Conservation (phyloP, 352 stramenopile species). For the Phytopythium montanum region DNA sequence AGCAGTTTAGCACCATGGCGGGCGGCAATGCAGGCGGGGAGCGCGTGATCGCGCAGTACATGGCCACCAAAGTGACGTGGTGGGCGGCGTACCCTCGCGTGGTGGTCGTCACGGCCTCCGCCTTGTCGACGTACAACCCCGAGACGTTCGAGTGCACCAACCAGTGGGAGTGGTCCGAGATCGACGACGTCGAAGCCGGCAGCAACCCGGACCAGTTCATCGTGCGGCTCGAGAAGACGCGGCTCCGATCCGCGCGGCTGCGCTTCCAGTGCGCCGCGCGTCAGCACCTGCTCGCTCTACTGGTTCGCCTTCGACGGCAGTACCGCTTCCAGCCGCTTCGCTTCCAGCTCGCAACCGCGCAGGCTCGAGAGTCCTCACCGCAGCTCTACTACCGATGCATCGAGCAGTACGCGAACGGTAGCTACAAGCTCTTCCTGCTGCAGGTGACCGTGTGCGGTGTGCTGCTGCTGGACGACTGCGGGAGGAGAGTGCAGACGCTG, state of each 20-base stretch:
- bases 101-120: slow-evolving; percentile 46
- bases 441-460: slow-evolving; percentile 47
- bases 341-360: slow-evolving; percentile 23
- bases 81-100: slow-evolving; percentile 60
- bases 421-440: slow-evolving; percentile 45
- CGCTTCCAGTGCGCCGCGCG: slow-evolving; percentile 54
- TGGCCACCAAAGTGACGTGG: slow-evolving; percentile 66
- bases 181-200: slow-evolving; percentile 48
- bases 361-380: not conserved
- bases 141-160: slow-evolving; percentile 70
- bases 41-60: slow-evolving; percentile 57
- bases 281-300: slow-evolving; percentile 49
- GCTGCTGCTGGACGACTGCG: slow-evolving; percentile 50
- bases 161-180: slow-evolving; percentile 62
- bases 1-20: slow-evolving; percentile 15
- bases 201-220: slow-evolving; percentile 51
- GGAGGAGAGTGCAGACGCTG: slow-evolving; percentile 34
- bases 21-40: slow-evolving; percentile 15
- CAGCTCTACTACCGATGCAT: slow-evolving; percentile 54
- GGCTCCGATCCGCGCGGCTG: slow-evolving; percentile 47
- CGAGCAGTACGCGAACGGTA: slow-evolving; percentile 64
- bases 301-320: slow-evolving; percentile 41
- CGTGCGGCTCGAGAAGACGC: slow-evolving; percentile 56
- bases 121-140: slow-evolving; percentile 56
- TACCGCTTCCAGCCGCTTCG: slow-evolving; percentile 34